phyloP scores from a whole-genome alignment of 768 basidiomycete species.

The Megacollybia marginata region DNA sequence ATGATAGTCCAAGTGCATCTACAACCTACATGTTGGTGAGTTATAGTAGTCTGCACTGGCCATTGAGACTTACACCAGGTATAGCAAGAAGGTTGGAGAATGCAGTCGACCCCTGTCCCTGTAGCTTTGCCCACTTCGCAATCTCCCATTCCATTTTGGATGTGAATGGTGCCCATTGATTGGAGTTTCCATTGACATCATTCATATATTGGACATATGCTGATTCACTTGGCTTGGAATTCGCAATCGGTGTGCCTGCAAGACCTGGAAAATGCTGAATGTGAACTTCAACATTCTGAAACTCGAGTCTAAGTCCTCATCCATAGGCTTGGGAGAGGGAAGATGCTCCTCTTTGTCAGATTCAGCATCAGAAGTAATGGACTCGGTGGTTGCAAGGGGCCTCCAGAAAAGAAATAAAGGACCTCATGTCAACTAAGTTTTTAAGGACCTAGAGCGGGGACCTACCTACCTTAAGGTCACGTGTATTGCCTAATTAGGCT shows the following conservation, averaged over 20 bases:
- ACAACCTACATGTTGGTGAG: too few relatives aligned
- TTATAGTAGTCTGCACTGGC: background rate
- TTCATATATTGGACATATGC: background rate
- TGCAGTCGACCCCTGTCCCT: slow-evolving; percentile 20
- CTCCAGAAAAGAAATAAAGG: too few relatives aligned
- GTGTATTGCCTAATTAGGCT: too few relatives aligned
- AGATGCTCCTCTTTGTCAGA: too few relatives aligned
- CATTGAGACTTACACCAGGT: slow-evolving; percentile 22
- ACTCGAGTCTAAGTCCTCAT: too few relatives aligned
- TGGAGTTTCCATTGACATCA: background rate
- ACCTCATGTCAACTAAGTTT: too few relatives aligned
- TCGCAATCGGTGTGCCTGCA: background rate
- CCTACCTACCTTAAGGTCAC: too few relatives aligned
- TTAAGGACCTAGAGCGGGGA: too few relatives aligned
- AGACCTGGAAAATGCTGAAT: background rate
- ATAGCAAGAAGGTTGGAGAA: slow-evolving; percentile 30
- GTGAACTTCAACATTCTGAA: background rate
- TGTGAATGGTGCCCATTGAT: slow-evolving; percentile 16
- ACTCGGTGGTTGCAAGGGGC: too few relatives aligned
- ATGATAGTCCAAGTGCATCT: too few relatives aligned
- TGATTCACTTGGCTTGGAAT: background rate
- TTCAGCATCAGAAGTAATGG: too few relatives aligned
- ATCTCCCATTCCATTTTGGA: slow-evolving; percentile 24
- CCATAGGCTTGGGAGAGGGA: too few relatives aligned
- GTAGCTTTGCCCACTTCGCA: slow-evolving; percentile 22